Conservation (phyloP, 495 filamentous ascomycete species). For the Echria macrotheca region DNA sequence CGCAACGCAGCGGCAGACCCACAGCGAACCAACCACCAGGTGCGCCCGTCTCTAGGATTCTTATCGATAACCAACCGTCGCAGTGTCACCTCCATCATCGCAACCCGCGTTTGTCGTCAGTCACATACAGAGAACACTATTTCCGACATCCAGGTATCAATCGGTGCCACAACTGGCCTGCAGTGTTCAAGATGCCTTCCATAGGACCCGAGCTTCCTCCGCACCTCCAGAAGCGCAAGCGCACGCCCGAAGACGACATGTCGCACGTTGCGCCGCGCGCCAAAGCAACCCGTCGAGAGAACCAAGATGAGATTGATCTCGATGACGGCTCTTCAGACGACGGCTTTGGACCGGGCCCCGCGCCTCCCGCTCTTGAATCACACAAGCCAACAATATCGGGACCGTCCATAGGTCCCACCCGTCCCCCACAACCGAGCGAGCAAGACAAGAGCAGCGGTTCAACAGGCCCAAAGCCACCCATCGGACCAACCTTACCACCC, state of each 20-base stretch:
- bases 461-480: constrained; percentile 12
- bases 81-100: too few relatives aligned
- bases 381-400: background rate
- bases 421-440: constrained; percentile 13
- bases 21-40: too few relatives aligned
- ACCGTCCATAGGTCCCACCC: constrained; percentile 24
- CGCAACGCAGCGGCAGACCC: too few relatives aligned
- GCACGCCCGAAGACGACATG: constrained; percentile 40
- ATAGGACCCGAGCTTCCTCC: constrained; percentile 48
- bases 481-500: constrained; percentile 35
- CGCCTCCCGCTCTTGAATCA: background rate
- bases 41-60: too few relatives aligned
- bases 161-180: background rate
- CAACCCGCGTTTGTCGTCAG: too few relatives aligned
- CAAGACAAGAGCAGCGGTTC: constrained; percentile 12
- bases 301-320: constrained; percentile 35
- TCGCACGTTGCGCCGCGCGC: constrained; percentile 27
- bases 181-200: constrained; percentile 35
- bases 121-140: too few relatives aligned
- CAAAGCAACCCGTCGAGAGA: constrained; percentile 31
- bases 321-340: constrained; percentile 31
- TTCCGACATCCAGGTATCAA: too few relatives aligned
- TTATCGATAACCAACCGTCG: too few relatives aligned
- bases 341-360: constrained; percentile 29
- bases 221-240: constrained; percentile 49